phyloP scores from a whole-genome alignment of 306 rosid species.

The Prinsepia uniflora region DNA sequence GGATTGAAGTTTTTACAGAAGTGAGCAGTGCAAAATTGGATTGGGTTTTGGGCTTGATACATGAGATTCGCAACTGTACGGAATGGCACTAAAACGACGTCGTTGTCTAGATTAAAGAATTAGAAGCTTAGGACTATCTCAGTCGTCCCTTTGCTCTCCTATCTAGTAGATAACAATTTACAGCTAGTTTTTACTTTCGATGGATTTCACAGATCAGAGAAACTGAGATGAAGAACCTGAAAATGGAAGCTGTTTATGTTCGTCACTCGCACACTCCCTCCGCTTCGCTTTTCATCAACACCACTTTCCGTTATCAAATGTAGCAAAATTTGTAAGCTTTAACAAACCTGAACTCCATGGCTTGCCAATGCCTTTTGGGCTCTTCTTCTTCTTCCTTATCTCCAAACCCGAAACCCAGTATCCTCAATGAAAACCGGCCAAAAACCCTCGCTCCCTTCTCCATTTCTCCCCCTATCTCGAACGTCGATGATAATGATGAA shows the following conservation, averaged over 20 bases:
- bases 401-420: constrained; percentile 30
- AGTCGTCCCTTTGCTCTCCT: background rate
- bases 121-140: no score
- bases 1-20: no score
- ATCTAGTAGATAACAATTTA: background rate
- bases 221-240: background rate
- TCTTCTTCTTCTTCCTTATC: constrained; percentile 32
- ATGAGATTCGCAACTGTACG: no score
- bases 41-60: no score
- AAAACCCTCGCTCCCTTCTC: constrained; percentile 28
- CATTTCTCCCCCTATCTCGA: constrained; percentile 45
- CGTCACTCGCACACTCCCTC: background rate
- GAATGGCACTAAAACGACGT: no score
- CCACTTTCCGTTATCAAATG: constrained; percentile 19
- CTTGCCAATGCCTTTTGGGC: constrained; percentile 39
- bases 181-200: background rate
- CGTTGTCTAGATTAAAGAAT: no score
- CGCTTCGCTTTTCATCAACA: background rate
- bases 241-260: constrained; percentile 7
- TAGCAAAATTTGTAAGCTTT: constrained; percentile 3
- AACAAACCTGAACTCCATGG: constrained; percentile 41
- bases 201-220: background rate
- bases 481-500: constrained; percentile 21
- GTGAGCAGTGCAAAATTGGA: no score
- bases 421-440: background rate